Evolutionary conservation across 2,329 filamentous ascomycete genomes (phyloP).

Genomic region (Colletotrichum incanum): DNA sequence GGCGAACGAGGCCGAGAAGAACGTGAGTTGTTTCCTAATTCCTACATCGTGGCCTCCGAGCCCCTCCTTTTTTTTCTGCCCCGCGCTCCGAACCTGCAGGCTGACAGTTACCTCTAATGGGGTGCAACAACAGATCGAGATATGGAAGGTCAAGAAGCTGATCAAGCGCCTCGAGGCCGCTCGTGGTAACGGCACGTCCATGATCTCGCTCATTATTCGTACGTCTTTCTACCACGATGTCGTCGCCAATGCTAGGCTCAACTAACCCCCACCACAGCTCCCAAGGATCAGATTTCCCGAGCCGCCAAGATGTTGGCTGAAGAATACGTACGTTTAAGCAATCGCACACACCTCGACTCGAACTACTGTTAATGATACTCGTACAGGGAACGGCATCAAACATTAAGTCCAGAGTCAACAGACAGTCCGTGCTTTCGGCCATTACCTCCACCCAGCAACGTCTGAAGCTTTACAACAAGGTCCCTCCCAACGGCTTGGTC

Average conservation of each 20-base stretch:
- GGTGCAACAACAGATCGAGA: slow-evolving; percentile 71
- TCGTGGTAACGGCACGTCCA: slow-evolving; percentile 97
- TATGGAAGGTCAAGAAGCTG: slow-evolving; percentile 99
- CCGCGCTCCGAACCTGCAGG: slow-evolving; percentile 41
- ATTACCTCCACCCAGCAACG: slow-evolving; percentile 99
- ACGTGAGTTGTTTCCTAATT: slow-evolving; percentile 66
- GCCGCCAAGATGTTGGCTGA: slow-evolving; percentile 99
- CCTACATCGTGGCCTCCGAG: slow-evolving; percentile 29
- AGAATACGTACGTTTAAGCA: slow-evolving; percentile 84
- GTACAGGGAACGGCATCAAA: slow-evolving; percentile 94
- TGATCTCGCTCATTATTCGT: slow-evolving; percentile 99
- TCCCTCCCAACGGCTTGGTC: slow-evolving; percentile 96
- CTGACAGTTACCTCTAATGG: slow-evolving; percentile 42
- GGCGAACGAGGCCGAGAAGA: slow-evolving; percentile 97
- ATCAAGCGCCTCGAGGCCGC: slow-evolving; percentile 99
- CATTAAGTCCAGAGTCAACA: slow-evolving; percentile 99
- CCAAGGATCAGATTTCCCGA: slow-evolving; percentile 97
- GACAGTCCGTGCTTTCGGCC: slow-evolving; percentile 96
- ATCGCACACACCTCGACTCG: slow-evolving; percentile 2
- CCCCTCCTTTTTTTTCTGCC: slow-evolving; percentile 39
- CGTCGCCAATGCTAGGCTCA: slow-evolving; percentile 6
- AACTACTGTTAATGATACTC: slow-evolving; percentile 48
- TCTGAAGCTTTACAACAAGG: slow-evolving; percentile 99
- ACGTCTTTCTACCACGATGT: slow-evolving; percentile 38
- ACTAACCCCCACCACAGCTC: slow-evolving; percentile 70